Evolutionary conservation across 108 stramenopile species (phyloP).

Genomic region (Skeletonema grethae): DNA sequence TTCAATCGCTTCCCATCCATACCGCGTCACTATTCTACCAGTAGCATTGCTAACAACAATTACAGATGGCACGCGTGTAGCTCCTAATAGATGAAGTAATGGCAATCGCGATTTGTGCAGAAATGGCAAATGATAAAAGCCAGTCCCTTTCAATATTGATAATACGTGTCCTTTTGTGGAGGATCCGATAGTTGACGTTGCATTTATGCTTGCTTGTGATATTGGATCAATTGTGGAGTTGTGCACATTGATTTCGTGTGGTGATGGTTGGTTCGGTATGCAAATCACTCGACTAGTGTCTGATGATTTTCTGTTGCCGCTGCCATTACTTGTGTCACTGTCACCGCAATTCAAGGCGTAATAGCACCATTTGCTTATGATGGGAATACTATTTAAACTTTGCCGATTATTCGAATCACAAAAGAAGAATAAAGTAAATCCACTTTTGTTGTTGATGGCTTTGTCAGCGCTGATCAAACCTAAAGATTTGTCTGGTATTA

Average conservation of each 20-base stretch:
- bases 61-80: constrained; percentile 33
- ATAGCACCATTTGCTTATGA: constrained; percentile 39
- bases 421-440: constrained; percentile 42
- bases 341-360: constrained; percentile 7
- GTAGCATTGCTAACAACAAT: constrained; percentile 31
- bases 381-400: constrained; percentile 35
- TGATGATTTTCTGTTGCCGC: background rate
- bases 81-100: constrained; percentile 26
- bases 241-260: background rate
- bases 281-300: constrained; percentile 40
- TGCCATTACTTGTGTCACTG: background rate
- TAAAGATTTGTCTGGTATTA: background rate
- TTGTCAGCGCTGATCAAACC: background rate
- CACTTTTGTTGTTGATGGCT: background rate
- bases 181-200: background rate
- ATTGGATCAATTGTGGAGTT: background rate
- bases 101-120: constrained; percentile 20
- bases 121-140: constrained; percentile 41
- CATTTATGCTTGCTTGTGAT: background rate
- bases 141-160: constrained; percentile 18
- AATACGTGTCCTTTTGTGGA: background rate
- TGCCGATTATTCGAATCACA: constrained; percentile 43
- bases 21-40: constrained; percentile 42
- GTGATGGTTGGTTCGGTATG: constrained; percentile 37
- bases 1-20: constrained; percentile 48